A percentile compares a stretch with the other conserved stretches of the same genome.
phyloP scores from a whole-genome alignment of 1,139 yeast genomes.

The Hanseniaspora uvarum region DNA sequence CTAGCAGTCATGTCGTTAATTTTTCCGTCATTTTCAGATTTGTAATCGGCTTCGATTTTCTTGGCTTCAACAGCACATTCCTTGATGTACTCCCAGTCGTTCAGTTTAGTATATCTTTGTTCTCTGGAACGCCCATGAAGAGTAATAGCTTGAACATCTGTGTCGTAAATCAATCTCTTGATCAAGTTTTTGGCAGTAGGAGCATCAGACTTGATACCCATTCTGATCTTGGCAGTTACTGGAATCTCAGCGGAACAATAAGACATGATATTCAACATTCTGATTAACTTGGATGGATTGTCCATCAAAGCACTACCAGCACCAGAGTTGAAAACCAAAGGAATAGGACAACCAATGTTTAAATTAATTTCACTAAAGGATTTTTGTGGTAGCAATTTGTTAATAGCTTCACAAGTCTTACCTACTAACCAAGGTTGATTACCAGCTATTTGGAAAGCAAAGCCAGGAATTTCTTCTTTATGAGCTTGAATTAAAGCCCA shows the following conservation, averaged over 20 bases:
- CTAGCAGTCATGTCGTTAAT: conserved; percentile 28
- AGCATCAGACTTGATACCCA: conserved; percentile 76
- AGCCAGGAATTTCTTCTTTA: conserved; percentile 67
- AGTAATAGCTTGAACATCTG: conserved; percentile 83
- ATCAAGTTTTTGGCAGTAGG: conserved; percentile 77
- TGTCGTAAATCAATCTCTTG: conserved; percentile 57
- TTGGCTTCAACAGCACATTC: conserved; percentile 63
- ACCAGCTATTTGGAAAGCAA: conserved; percentile 89
- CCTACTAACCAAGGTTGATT: conserved; percentile 89
- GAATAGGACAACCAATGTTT: conserved; percentile 97
- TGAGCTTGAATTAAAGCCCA: conserved; percentile 98
- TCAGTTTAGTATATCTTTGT: conserved; percentile 81
- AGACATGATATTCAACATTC: conserved; percentile 81
- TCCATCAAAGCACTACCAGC: conserved; percentile 93
- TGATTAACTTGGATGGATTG: conserved; percentile 68
- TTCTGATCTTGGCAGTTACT: conserved; percentile 80
- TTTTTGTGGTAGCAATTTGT: conserved; percentile 36
- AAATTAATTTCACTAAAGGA: conserved; percentile 64
- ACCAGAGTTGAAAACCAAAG: conserved; percentile 79
- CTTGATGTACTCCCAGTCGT: conserved; percentile 84
- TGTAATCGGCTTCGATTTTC: conserved; percentile 40
- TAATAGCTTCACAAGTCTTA: conserved; percentile 74
- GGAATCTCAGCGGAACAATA: conserved; percentile 83
- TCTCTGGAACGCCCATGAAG: conserved; percentile 94
- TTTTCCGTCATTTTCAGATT: conserved; percentile 23